These are phyloP conservation scores for Euphorbia tirucalli DNA, from an alignment of 345 rosid genomes.

Conservation along the genomic window DNA sequence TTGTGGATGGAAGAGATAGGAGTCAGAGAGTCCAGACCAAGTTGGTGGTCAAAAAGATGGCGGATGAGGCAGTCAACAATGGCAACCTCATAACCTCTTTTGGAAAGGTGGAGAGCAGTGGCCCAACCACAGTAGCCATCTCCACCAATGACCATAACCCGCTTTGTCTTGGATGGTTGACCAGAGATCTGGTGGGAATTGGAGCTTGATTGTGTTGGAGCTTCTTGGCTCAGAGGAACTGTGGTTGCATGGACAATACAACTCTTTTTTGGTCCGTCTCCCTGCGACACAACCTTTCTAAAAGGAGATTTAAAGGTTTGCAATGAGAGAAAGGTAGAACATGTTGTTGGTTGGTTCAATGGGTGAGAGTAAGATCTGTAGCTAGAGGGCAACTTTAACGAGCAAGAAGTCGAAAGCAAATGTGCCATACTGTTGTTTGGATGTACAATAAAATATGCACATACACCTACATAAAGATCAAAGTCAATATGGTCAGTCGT, in stretches of 20 bases:
- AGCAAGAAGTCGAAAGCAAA: slow-evolving; percentile 58
- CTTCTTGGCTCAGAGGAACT: slow-evolving; percentile 44
- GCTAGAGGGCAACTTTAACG: slow-evolving; percentile 42
- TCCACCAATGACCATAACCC: slow-evolving; percentile 96
- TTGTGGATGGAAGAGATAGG: slow-evolving; percentile 84
- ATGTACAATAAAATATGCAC: slow-evolving; percentile 25
- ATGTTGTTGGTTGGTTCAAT: slow-evolving; percentile 19
- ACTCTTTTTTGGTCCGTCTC: slow-evolving; percentile 28
- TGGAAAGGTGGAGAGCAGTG: slow-evolving; percentile 88
- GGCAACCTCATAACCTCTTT: slow-evolving; percentile 76
- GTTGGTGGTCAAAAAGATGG: slow-evolving; percentile 89
- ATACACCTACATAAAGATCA: slow-evolving; percentile 42
- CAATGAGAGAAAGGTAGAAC: slow-evolving; percentile 31
- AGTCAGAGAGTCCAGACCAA: slow-evolving; percentile 84
- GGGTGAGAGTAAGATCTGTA: slow-evolving; percentile 32
- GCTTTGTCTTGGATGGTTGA: slow-evolving; percentile 48
- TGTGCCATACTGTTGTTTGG: slow-evolving; percentile 51
- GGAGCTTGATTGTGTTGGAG: slow-evolving; percentile 47
- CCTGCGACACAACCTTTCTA: slow-evolving; percentile 35
- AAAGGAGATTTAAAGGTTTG: slow-evolving; percentile 36
- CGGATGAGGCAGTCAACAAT: slow-evolving; percentile 82
- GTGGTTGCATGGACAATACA: slow-evolving; percentile 45
- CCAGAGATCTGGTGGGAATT: slow-evolving; percentile 29
- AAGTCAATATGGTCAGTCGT: too few species aligned
- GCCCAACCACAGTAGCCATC: slow-evolving; percentile 99